Evolutionary conservation across 257 asterid species (phyloP).

Genomic region (Nicotiana noctiflora): DNA sequence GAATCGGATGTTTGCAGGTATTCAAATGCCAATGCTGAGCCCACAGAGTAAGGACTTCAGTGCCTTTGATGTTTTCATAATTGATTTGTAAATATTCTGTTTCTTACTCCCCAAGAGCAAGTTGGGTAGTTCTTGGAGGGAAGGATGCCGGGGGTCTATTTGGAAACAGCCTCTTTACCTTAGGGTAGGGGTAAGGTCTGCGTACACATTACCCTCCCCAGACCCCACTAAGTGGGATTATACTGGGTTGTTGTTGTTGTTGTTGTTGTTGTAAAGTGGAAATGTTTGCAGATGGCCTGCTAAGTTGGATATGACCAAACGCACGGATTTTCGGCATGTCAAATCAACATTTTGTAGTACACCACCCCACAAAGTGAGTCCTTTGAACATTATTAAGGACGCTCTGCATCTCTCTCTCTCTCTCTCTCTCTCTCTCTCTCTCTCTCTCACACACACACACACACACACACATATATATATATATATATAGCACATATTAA

Average conservation of each 20-base stretch:
- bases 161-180: too few species aligned
- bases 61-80: constrained; percentile 17
- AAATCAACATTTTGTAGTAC: constrained; percentile 66
- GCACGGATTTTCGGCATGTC: constrained; percentile 85
- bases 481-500: background rate
- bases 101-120: too few species aligned
- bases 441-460: too few species aligned
- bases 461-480: too few species aligned
- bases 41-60: constrained; percentile 53
- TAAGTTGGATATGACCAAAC: constrained; percentile 82
- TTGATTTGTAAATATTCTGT: background rate
- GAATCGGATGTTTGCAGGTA: constrained; percentile 82
- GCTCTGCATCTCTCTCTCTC: background rate
- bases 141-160: too few species aligned
- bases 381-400: background rate
- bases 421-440: too few species aligned
- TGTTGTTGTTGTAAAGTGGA: too few species aligned
- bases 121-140: too few species aligned
- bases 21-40: constrained; percentile 63
- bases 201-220: too few species aligned
- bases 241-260: too few species aligned
- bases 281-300: constrained; percentile 81
- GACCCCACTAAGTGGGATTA: too few species aligned
- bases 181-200: too few species aligned
- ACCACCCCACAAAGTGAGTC: constrained; percentile 69